A percentile compares a stretch with the other conserved stretches of the same genome.
Conservation (phyloP, 768 basidiomycete species). For the Cystobasidium tubakii region DNA sequence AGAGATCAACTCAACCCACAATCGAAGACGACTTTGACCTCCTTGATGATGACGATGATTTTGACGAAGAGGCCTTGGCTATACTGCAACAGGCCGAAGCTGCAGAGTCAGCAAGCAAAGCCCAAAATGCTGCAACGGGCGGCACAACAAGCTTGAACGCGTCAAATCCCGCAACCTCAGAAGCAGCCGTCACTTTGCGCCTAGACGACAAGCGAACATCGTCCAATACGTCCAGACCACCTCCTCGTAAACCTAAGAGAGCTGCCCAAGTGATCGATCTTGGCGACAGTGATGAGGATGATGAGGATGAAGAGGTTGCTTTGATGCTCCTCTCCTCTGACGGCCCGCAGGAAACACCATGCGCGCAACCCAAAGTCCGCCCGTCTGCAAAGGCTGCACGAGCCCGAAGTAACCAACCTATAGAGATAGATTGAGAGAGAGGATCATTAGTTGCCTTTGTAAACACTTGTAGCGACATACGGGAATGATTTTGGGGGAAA, state of each 20-base stretch:
- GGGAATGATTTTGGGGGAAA: not conserved
- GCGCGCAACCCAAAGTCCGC: not conserved
- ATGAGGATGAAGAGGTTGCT: slow-evolving; percentile 10
- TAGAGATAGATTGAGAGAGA: slow-evolving; percentile 5
- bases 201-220: too few relatives aligned
- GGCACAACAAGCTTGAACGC: not conserved
- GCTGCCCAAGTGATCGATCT: slow-evolving; percentile 20
- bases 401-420: not conserved
- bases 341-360: not conserved
- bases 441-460: not conserved
- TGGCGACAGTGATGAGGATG: not conserved
- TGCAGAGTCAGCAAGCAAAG: not conserved
- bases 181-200: too few relatives aligned
- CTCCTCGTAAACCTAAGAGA: not conserved
- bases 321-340: not conserved
- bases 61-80: slow-evolving; percentile 6
- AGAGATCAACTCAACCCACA: too few relatives aligned
- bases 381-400: not conserved
- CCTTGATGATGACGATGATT: slow-evolving; percentile 56
- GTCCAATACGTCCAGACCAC: not conserved
- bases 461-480: not conserved
- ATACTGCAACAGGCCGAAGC: not conserved
- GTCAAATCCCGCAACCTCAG: too few relatives aligned
- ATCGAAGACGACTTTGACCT: slow-evolving; percentile 84
- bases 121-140: not conserved